Percentiles rank a stretch among this genome's conserved stretches.
Conservation (phyloP, 208 protist species). For the Leptomonas seymouri region DNA sequence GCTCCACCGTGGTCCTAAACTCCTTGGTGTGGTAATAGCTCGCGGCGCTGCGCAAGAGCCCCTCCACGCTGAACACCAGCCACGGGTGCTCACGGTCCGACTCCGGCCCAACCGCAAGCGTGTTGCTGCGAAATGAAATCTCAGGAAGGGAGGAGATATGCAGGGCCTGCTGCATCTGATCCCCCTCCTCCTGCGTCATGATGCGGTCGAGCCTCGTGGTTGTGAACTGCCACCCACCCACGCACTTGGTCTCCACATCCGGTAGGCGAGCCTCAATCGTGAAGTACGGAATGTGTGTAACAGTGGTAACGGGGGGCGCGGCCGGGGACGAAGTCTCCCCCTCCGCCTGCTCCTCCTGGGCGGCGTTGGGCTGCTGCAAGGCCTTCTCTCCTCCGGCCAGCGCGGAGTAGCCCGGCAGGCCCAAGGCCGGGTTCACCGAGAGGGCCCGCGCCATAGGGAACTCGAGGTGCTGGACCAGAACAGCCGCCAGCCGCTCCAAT, state of each 20-base stretch:
- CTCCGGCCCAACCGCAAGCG: conserved; percentile 42
- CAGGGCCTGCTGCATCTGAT: conserved; percentile 43
- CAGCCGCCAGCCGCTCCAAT: conserved; percentile 55
- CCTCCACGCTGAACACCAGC: conserved; percentile 53
- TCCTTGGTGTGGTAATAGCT: conserved; percentile 62
- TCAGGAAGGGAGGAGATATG: conserved; percentile 68
- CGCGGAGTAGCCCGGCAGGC: conserved; percentile 20
- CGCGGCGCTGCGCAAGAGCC: conserved; percentile 53
- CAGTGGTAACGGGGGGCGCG: conserved; percentile 4
- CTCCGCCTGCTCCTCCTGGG: neutral
- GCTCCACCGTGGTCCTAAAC: conserved; percentile 34
- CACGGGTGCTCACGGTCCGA: conserved; percentile 28
- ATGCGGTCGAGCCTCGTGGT: conserved; percentile 67
- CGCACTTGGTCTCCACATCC: conserved; percentile 26
- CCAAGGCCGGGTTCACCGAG: conserved; percentile 45
- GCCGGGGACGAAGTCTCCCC: neutral
- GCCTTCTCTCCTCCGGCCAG: conserved; percentile 26
- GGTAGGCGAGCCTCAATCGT: conserved; percentile 42
- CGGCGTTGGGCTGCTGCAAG: conserved; percentile 1
- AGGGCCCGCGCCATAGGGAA: conserved; percentile 71
- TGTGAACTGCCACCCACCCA: conserved; percentile 64
- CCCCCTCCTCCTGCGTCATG: conserved; percentile 59
- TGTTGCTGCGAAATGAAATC: conserved; percentile 73
- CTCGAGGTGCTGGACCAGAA: conserved; percentile 58
- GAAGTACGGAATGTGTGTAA: conserved; percentile 44